Base-by-base conservation (phyloP, 73 alveolate species). In the Effrenium voratum region DNA sequence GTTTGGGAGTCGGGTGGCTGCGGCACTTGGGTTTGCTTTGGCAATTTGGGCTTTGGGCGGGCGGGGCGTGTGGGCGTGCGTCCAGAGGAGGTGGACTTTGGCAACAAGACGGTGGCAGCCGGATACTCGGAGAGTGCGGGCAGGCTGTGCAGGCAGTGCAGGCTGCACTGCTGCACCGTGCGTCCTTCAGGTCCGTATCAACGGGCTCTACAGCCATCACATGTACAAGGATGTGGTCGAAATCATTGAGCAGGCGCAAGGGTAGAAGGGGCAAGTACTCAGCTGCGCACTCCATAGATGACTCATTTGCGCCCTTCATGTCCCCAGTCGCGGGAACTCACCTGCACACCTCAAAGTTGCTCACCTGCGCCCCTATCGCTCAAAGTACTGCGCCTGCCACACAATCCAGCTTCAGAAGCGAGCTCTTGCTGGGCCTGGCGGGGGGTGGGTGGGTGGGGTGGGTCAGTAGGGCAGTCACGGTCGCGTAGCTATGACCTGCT, bases 191-290 rank as follows among this genome's bases (percentile, higher is more conserved):
- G 96, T 92, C 36, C 87, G 98, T 13, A 92, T 92, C 91, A 92
- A 92, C 47, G 98, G 98, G 22, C 80, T 92, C 88, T 92, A 92
- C 91, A 92, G 98, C 41, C 90, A 92, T 47, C 98, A 92, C 98
- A 72, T 92, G 91, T 92, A 92, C 98, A 76, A 80, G 46, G 98
- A 92, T 36, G 96, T 90, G 87, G 96, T 90, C 30, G 96, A 90
- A 73, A 90, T 90, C 96, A 90, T 90, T 43, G 96, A 90, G 66
- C 96, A 90, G 96, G 96, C 43, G 3, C 40, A n/a, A n/a, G n/a
- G n/a, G n/a, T n/a, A n/a, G n/a, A n/a, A n/a, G n/a, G n/a, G n/a
- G n/a, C n/a, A n/a, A n/a, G n/a, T n/a, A n/a, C n/a, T n/a, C n/a
- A n/a, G n/a, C n/a, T n/a, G n/a, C n/a, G n/a, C n/a, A n/a, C n/a